phyloP scores from a whole-genome alignment of 2,329 filamentous ascomycete species.

The Sordariomycetes sp. region DNA sequence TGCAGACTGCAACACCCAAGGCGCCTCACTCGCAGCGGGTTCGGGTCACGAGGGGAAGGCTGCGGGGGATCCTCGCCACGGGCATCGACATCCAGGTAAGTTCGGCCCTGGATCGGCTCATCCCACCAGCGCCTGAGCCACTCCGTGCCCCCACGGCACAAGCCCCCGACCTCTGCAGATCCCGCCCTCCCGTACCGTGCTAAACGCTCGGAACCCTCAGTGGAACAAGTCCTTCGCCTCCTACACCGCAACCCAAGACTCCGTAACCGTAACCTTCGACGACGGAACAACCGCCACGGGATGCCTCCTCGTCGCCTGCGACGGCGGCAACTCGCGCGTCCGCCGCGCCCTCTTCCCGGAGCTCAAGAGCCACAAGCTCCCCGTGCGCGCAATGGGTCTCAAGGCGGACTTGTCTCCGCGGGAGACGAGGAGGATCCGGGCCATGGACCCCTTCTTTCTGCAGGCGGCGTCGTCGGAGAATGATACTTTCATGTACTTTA shows the following conservation, averaged over 20 bases:
- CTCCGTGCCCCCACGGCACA: not conserved
- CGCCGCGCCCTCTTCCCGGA: constrained; percentile 22
- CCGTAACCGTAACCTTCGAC: constrained; percentile 28
- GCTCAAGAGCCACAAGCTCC: constrained; percentile 23
- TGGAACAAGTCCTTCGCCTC: constrained; percentile 23
- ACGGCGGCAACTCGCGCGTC: constrained; percentile 31
- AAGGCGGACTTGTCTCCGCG: constrained; percentile 24
- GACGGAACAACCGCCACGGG: constrained; percentile 28
- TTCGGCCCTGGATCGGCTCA: not conserved
- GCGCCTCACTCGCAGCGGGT: constrained; percentile 29
- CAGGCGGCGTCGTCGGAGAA: constrained; percentile 38
- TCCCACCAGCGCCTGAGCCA: not conserved
- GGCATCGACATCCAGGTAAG: constrained; percentile 30
- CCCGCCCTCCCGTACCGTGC: not conserved
- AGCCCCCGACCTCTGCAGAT: not conserved
- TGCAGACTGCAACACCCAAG: constrained; percentile 23
- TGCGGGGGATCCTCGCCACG: constrained; percentile 29
- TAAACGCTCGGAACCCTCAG: constrained; percentile 10
- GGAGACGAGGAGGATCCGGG: constrained; percentile 25
- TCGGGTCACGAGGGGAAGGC: constrained; percentile 30
- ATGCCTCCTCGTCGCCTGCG: constrained; percentile 32
- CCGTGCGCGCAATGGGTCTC: constrained; percentile 33
- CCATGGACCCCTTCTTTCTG: constrained; percentile 39
- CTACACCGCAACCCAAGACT: constrained; percentile 17
- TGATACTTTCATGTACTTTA: constrained; percentile 38